Conservation (phyloP, 495 filamentous ascomycete species). For the Aspergillus diversus region DNA sequence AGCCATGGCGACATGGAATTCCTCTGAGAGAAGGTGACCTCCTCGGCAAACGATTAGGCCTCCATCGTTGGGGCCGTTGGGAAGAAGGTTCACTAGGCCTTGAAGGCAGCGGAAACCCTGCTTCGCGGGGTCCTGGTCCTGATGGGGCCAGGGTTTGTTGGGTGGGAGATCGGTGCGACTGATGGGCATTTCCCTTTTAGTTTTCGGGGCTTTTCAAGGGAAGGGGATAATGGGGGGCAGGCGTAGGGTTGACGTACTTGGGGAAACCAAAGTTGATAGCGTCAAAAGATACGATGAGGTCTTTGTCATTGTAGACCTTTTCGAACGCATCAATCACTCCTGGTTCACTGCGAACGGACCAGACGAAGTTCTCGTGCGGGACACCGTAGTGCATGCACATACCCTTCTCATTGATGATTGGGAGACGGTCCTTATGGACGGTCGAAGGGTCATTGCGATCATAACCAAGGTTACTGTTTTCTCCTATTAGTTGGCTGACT, state of each 20-base stretch:
- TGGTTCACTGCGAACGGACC: slow-evolving; percentile 42
- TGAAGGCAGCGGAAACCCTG: slow-evolving; percentile 49
- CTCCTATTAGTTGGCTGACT: background rate
- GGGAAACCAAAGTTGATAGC: slow-evolving; percentile 44
- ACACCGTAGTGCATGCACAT: slow-evolving; percentile 43
- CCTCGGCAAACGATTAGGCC: slow-evolving; percentile 42
- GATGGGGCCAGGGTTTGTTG: slow-evolving; percentile 50
- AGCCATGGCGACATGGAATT: slow-evolving; percentile 38
- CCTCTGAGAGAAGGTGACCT: slow-evolving; percentile 36
- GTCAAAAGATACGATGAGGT: slow-evolving; percentile 51
- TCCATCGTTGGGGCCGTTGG: slow-evolving; percentile 47
- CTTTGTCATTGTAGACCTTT: slow-evolving; percentile 41
- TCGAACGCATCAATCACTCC: slow-evolving; percentile 44
- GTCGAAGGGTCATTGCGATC: slow-evolving; percentile 42
- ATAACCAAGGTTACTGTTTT: slow-evolving; percentile 38
- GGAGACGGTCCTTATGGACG: slow-evolving; percentile 37
- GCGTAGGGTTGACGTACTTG: slow-evolving; percentile 23
- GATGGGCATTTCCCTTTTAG: background rate
- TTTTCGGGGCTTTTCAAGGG: background rate
- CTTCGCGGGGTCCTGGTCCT: slow-evolving; percentile 46
- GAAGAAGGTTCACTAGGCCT: slow-evolving; percentile 47
- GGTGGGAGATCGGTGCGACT: slow-evolving; percentile 36
- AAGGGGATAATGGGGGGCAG: background rate
- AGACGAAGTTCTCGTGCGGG: slow-evolving; percentile 46
- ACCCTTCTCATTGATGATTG: slow-evolving; percentile 44